phyloP scores from a whole-genome alignment of 139 green algal species.

The Zygnema circumcarinatum region DNA sequence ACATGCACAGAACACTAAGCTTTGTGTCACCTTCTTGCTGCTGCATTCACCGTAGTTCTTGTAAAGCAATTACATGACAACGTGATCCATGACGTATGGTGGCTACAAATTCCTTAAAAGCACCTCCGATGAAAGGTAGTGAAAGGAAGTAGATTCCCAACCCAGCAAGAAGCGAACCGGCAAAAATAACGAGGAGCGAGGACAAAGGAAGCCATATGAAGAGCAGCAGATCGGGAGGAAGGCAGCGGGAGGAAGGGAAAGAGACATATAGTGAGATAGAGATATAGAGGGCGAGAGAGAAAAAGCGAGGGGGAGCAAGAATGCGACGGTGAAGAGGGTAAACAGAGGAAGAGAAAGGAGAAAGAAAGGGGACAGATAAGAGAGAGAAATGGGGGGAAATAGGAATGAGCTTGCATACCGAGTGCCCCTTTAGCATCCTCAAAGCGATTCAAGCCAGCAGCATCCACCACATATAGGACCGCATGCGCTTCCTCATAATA shows the following conservation, averaged over 20 bases:
- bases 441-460: constrained; percentile 59
- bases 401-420: constrained; percentile 3
- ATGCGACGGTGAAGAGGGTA: neutral
- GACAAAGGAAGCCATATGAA: constrained; percentile 28
- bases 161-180: neutral
- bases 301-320: constrained; percentile 14
- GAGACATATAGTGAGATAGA: neutral
- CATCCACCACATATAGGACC: constrained; percentile 89
- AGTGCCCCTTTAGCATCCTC: constrained; percentile 56
- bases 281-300: constrained; percentile 15
- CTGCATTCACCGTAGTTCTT: no score
- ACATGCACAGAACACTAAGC: no score
- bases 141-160: no score
- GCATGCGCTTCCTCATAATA: constrained; percentile 93
- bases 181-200: neutral
- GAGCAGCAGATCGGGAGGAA: neutral
- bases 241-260: neutral
- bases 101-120: no score
- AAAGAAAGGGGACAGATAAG: neutral
- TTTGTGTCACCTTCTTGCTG: no score
- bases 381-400: neutral
- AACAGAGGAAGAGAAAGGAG: neutral
- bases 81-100: no score
- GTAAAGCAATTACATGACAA: no score
- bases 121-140: no score